Percentiles rank a stretch among this genome's conserved stretches.
phyloP scores from a whole-genome alignment of 805 yeast genomes.

The Yarrowia sp. region DNA sequence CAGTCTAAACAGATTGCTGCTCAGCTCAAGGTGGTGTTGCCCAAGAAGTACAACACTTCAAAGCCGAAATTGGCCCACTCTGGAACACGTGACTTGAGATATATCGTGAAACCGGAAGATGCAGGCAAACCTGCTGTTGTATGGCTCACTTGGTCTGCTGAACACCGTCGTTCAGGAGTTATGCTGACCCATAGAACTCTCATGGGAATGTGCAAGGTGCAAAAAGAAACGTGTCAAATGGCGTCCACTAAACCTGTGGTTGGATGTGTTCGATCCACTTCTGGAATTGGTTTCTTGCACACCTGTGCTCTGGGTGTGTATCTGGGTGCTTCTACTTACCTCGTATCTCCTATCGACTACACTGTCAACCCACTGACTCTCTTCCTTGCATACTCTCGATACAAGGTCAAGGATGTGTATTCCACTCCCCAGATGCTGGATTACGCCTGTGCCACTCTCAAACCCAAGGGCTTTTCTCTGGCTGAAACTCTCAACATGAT shows the following conservation, averaged over 20 bases:
- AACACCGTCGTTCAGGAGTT: constrained; percentile 60
- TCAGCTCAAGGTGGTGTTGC: constrained; percentile 40
- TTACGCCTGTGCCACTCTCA: constrained; percentile 60
- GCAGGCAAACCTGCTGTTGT: constrained; percentile 53
- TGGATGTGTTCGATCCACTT: constrained; percentile 81
- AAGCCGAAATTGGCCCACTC: constrained; percentile 48
- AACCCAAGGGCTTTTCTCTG: constrained; percentile 61
- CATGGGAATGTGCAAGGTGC: constrained; percentile 76
- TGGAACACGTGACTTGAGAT: constrained; percentile 29
- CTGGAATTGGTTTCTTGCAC: constrained; percentile 86
- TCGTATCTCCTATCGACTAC: constrained; percentile 75
- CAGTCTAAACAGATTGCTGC: constrained; percentile 49
- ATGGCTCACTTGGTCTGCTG: constrained; percentile 71
- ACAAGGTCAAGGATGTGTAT: constrained; percentile 80
- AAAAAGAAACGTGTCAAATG: constrained; percentile 89
- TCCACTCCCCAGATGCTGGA: constrained; percentile 80
- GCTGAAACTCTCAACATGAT: constrained; percentile 73
- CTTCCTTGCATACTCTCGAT: constrained; percentile 65
- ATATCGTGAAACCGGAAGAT: constrained; percentile 29
- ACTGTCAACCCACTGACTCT: constrained; percentile 71
- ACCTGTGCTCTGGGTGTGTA: constrained; percentile 81
- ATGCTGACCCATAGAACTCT: constrained; percentile 59
- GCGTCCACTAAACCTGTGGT: constrained; percentile 67
- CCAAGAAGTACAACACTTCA: constrained; percentile 64
- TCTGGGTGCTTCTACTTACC: constrained; percentile 79